These are phyloP conservation scores for Carpinus fangiana DNA, from an alignment of 306 rosid genomes.

Conservation along the genomic window DNA sequence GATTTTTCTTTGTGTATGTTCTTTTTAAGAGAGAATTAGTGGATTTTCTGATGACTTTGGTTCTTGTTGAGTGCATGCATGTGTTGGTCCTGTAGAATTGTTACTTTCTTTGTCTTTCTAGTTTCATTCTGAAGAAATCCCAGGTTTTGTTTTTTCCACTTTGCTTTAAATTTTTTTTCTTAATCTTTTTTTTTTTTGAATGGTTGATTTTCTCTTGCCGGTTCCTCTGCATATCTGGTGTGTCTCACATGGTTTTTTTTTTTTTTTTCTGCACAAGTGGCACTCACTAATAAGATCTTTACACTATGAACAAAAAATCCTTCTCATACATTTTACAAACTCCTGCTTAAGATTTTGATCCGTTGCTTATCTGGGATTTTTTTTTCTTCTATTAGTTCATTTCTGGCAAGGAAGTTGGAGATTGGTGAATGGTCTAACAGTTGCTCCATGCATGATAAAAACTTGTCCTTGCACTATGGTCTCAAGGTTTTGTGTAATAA, in stretches of 20 bases:
- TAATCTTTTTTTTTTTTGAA: background rate
- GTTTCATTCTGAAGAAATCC: conserved; percentile 28
- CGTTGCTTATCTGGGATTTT: conserved; percentile 9
- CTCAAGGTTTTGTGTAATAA: background rate
- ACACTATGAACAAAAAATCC: conserved; percentile 3
- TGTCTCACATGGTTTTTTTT: conserved; percentile 40
- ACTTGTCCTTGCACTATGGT: conserved; percentile 18
- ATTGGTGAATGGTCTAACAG: conserved; percentile 8
- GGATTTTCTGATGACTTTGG: conserved; percentile 11
- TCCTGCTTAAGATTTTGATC: background rate
- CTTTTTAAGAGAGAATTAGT: conserved; percentile 11
- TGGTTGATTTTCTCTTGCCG: conserved; percentile 1
- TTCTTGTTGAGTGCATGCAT: conserved; percentile 56
- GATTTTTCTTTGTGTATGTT: conserved; percentile 14
- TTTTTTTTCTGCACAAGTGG: conserved; percentile 33
- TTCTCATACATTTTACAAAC: background rate
- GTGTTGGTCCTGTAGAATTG: conserved; percentile 22
- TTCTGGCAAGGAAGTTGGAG: conserved; percentile 5
- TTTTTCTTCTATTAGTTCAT: background rate
- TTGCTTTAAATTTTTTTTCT: conserved; percentile 19
- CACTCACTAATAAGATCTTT: conserved; percentile 8
- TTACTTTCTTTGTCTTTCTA: conserved; percentile 17
- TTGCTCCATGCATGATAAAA: conserved; percentile 31
- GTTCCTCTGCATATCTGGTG: conserved; percentile 10
- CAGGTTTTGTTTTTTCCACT: conserved; percentile 14